phyloP scores from a whole-genome alignment of 2,329 filamentous ascomycete species.

The Clarireedia paspali region DNA sequence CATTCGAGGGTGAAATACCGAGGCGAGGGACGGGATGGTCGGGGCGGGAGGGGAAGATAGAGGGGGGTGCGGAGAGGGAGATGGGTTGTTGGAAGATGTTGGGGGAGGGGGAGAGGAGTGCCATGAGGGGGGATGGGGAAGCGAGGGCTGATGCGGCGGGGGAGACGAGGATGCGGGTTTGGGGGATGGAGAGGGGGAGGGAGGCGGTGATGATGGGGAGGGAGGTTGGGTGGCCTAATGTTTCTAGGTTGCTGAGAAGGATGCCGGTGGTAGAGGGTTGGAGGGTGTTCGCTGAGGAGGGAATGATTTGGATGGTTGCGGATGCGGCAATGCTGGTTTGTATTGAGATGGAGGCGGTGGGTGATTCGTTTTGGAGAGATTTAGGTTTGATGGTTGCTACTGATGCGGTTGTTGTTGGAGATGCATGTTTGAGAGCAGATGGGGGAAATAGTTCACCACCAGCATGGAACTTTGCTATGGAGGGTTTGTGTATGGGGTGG shows the following conservation, averaged over 20 bases:
- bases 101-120: neutral
- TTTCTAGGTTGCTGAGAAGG: neutral
- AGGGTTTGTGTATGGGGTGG: too few species aligned
- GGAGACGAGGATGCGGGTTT: neutral
- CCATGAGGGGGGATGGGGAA: neutral
- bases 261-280: neutral
- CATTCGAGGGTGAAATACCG: constrained; percentile 34
- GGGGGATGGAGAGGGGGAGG: neutral
- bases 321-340: neutral
- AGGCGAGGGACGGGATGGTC: constrained; percentile 53
- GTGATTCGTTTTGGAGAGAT: neutral
- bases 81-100: constrained; percentile 52
- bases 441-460: neutral
- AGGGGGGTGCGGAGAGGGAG: constrained; percentile 42
- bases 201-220: neutral
- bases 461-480: neutral
- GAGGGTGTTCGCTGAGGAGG: neutral
- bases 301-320: neutral
- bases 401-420: neutral
- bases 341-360: neutral
- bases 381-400: neutral
- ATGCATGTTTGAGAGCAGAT: neutral
- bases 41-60: constrained; percentile 37
- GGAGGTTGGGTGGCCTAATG: neutral
- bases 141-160: neutral